A percentile compares a stretch with the other conserved stretches of the same genome.
These are phyloP conservation scores for Telfairia occidentalis DNA, from an alignment of 331 rosid species.

Conservation along the genomic window DNA sequence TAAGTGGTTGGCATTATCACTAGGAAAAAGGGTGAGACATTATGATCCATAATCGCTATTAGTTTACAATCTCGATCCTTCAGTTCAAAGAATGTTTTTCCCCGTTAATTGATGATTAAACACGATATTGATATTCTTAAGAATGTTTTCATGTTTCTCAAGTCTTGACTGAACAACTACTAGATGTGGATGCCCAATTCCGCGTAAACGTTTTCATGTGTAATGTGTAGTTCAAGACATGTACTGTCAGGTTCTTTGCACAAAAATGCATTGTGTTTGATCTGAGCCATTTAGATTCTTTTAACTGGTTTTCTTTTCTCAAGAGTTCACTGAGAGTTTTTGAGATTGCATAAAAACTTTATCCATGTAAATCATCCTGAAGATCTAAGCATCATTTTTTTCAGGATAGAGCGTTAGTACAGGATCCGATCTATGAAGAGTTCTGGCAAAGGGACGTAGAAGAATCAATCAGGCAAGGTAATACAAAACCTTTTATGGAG, in stretches of 20 bases:
- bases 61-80: neutral
- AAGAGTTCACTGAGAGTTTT: neutral
- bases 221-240: neutral
- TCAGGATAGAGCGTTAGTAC: constrained; percentile 83
- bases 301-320: neutral
- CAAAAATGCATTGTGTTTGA: neutral
- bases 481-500: constrained; percentile 61
- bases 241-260: neutral
- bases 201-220: neutral
- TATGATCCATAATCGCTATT: neutral
- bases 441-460: constrained; percentile 98
- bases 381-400: neutral
- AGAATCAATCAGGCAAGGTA: constrained; percentile 88
- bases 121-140: neutral
- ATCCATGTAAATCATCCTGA: neutral
- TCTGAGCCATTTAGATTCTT: neutral
- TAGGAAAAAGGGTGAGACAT: constrained; percentile 69
- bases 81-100: neutral
- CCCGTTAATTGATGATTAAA: neutral
- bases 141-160: neutral
- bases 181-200: neutral
- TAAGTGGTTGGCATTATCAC: constrained; percentile 77
- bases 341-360: neutral
- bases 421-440: constrained; percentile 87
- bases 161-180: neutral